Evolutionary conservation across 345 rosid genomes (phyloP).

Genomic region (Kandelia obovata): DNA sequence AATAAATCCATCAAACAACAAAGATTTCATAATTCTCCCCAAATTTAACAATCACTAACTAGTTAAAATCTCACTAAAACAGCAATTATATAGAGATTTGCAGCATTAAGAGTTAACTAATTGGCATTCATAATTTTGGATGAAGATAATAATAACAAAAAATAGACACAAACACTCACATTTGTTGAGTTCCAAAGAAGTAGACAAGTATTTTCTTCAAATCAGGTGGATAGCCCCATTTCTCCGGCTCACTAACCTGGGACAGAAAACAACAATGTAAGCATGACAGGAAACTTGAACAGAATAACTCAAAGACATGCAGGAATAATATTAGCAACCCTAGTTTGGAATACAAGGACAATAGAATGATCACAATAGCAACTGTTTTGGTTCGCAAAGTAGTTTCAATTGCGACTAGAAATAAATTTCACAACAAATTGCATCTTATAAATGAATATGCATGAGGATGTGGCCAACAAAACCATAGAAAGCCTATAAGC

Average conservation of each 20-base stretch:
- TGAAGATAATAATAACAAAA: not conserved
- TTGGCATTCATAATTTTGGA: not conserved
- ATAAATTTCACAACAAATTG: not conserved
- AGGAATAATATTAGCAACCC: not conserved
- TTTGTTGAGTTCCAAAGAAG: constrained; percentile 95
- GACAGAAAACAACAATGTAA: constrained; percentile 23
- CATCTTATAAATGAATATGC: not conserved
- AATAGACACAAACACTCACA: constrained; percentile 48
- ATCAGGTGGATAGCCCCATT: constrained; percentile 86
- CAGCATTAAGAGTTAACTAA: no score
- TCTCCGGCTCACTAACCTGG: constrained; percentile 89
- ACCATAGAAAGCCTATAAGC: no score
- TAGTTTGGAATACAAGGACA: not conserved
- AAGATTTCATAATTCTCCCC: no score
- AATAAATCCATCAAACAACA: no score
- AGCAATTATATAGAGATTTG: no score
- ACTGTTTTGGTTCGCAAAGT: not conserved
- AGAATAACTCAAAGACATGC: not conserved
- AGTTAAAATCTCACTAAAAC: no score
- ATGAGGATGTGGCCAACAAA: no score
- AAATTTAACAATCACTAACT: no score
- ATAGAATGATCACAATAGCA: not conserved
- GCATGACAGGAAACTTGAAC: constrained; percentile 2
- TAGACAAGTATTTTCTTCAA: constrained; percentile 87
- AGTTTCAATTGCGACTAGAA: not conserved